Evolutionary conservation across 768 basidiomycete genomes (phyloP).

Genomic region (Auriscalpium orientale): DNA sequence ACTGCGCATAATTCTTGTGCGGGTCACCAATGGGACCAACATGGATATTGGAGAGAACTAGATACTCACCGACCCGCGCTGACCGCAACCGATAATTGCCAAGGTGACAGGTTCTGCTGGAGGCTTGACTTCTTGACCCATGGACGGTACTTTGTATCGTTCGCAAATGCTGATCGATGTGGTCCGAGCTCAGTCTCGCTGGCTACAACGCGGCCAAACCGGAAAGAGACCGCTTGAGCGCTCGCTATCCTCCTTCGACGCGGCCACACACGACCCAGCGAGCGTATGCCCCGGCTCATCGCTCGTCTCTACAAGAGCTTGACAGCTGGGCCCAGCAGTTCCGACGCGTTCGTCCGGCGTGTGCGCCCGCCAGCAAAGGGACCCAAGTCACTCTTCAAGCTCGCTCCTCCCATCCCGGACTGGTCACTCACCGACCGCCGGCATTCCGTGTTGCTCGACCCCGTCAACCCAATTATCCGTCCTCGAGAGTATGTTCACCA

Average conservation of each 20-base stretch:
- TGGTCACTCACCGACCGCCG: constrained; percentile 35
- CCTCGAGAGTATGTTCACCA: constrained; percentile 42
- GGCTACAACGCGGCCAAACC: too few species aligned
- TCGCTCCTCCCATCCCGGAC: constrained; percentile 19
- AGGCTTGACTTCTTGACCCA: constrained; percentile 17
- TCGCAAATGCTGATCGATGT: too few species aligned
- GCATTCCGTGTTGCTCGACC: constrained; percentile 56
- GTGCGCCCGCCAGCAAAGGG: constrained; percentile 4
- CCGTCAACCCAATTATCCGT: constrained; percentile 46
- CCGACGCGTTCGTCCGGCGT: constrained; percentile 3
- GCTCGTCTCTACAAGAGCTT: constrained; percentile 51
- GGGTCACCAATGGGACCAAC: not conserved
- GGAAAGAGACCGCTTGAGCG: too few species aligned
- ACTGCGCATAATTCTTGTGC: constrained; percentile 52
- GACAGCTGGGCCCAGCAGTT: constrained; percentile 19
- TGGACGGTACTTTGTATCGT: too few species aligned
- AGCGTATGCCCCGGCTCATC: constrained; percentile 59
- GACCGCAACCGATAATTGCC: constrained; percentile 76
- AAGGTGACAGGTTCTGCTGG: constrained; percentile 48
- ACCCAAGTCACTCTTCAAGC: constrained; percentile 3
- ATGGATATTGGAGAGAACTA: not conserved
- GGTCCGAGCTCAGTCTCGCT: too few species aligned
- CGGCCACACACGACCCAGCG: not conserved
- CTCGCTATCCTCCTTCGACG: not conserved
- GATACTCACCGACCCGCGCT: constrained; percentile 62